Evolutionary conservation across 768 basidiomycete species (phyloP).

Genomic region (Boletus rufocinnamomeus): DNA sequence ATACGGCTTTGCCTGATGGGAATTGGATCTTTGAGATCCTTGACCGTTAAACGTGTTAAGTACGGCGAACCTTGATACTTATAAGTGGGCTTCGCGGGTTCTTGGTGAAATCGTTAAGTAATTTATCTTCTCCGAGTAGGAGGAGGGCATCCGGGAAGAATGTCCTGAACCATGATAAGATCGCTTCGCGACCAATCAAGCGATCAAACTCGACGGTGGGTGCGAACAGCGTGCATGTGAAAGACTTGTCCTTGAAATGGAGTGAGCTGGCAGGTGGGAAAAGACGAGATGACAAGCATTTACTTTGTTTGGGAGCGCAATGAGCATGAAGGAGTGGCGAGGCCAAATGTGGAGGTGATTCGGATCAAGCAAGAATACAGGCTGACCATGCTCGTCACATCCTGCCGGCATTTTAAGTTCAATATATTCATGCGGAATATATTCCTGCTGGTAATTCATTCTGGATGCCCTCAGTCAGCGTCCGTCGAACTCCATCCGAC

Average conservation of each 20-base stretch:
- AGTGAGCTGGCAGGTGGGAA: conserved; percentile 30
- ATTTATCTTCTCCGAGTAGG: conserved; percentile 77
- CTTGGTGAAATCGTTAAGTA: conserved; percentile 74
- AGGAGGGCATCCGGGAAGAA: conserved; percentile 89
- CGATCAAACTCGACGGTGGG: conserved; percentile 76
- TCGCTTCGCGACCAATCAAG: conserved; percentile 56
- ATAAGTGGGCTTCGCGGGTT: conserved; percentile 91
- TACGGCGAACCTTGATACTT: conserved; percentile 78
- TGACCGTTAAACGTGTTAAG: conserved; percentile 19
- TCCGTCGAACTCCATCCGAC: conserved; percentile 8
- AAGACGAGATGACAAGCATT: conserved; percentile 27
- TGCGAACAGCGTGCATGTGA: conserved; percentile 96
- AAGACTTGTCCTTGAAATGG: conserved; percentile 80
- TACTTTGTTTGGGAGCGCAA: conserved; percentile 97
- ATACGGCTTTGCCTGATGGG: conserved; percentile 73
- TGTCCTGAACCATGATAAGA: conserved; percentile 73
- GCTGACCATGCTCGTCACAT: conserved; percentile 55
- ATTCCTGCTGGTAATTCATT: conserved; percentile 94
- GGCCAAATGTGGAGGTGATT: conserved; percentile 99
- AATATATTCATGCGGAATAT: conserved; percentile 94
- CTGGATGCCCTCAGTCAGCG: conserved; percentile 45
- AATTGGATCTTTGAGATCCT: conserved; percentile 24
- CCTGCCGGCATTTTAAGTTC: conserved; percentile 95
- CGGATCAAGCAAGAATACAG: conserved; percentile 84
- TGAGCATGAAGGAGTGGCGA: conserved; percentile 98